phyloP scores from a whole-genome alignment of 2,329 filamentous ascomycete genomes.

The Penicillium glabrum region DNA sequence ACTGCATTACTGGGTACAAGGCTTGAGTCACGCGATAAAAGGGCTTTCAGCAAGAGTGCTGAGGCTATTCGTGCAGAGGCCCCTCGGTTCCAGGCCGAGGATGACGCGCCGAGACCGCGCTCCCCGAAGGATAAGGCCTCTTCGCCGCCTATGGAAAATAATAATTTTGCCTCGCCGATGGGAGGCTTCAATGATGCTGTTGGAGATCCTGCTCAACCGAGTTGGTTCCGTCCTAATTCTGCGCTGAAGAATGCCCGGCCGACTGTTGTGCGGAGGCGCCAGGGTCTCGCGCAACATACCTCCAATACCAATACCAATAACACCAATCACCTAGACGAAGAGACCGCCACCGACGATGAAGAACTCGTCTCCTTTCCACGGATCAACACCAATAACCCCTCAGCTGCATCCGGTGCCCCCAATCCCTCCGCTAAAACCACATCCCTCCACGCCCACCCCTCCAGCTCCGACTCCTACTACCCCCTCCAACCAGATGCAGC shows the following conservation, averaged over 20 bases:
- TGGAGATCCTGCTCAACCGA: constrained; percentile 11
- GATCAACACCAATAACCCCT: constrained; percentile 35
- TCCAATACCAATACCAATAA: not conserved
- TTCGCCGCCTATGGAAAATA: constrained; percentile 1
- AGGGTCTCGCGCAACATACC: constrained; percentile 46
- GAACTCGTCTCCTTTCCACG: constrained; percentile 67
- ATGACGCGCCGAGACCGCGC: not conserved
- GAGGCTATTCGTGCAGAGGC: constrained; percentile 15
- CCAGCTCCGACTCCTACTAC: constrained; percentile 66
- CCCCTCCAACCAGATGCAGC: constrained; percentile 41
- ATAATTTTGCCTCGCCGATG: constrained; percentile 3
- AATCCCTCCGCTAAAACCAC: constrained; percentile 18
- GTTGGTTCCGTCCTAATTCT: constrained; percentile 17
- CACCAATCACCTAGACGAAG: constrained; percentile 58
- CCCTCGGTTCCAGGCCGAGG: constrained; percentile 1
- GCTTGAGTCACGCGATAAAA: constrained; percentile 37
- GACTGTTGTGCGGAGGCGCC: constrained; percentile 30
- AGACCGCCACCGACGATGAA: constrained; percentile 82
- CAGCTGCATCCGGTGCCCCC: constrained; percentile 5
- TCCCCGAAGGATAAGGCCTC: constrained; percentile 8
- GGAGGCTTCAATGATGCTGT: constrained; percentile 16
- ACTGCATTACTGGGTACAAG: constrained; percentile 72
- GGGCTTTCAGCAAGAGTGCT: constrained; percentile 17
- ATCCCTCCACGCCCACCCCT: constrained; percentile 40
- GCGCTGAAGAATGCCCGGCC: constrained; percentile 20